Percentiles rank a stretch among this genome's conserved stretches.
Conservation (phyloP, 1,284 basidiomycete species). For the Stereum hirsutum region DNA sequence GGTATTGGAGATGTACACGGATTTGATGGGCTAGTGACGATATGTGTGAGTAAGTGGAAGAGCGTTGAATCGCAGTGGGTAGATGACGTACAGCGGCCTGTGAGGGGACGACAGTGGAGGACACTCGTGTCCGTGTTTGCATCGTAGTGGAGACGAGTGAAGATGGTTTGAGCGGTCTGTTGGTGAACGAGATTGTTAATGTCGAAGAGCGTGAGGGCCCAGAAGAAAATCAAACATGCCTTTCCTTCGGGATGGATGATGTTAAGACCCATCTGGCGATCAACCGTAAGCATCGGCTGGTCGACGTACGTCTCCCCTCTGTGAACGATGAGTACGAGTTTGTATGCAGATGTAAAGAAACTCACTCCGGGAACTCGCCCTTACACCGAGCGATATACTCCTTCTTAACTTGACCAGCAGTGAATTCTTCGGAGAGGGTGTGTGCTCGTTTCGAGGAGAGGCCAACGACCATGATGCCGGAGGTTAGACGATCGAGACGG, state of each 20-base stretch:
- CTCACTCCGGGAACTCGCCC: constrained; percentile 79
- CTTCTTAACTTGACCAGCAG: constrained; percentile 73
- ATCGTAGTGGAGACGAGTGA: constrained; percentile 84
- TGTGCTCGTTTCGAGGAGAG: constrained; percentile 68
- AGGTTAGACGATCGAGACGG: constrained; percentile 89
- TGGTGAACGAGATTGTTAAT: no score
- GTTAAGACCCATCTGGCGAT: constrained; percentile 93
- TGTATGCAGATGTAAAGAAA: constrained; percentile 7
- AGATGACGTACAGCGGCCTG: constrained; percentile 81
- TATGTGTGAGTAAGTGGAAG: constrained; percentile 2
- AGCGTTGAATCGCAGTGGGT: not conserved
- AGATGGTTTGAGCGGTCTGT: constrained; percentile 85
- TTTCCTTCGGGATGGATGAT: constrained; percentile 93
- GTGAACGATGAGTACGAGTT: not conserved
- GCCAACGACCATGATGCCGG: constrained; percentile 93
- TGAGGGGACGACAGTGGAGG: constrained; percentile 80
- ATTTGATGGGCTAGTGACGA: constrained; percentile 76
- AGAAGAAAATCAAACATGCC: constrained; percentile 30
- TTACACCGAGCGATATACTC: constrained; percentile 86
- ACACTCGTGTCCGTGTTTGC: constrained; percentile 77
- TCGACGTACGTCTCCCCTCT: constrained; percentile 80
- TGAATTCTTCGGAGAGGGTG: constrained; percentile 74
- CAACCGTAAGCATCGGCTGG: constrained; percentile 85
- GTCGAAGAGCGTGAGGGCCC: not conserved
- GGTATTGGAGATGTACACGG: constrained; percentile 91